Evolutionary conservation across 768 basidiomycete genomes (phyloP).

Genomic region (Suillus luteus): DNA sequence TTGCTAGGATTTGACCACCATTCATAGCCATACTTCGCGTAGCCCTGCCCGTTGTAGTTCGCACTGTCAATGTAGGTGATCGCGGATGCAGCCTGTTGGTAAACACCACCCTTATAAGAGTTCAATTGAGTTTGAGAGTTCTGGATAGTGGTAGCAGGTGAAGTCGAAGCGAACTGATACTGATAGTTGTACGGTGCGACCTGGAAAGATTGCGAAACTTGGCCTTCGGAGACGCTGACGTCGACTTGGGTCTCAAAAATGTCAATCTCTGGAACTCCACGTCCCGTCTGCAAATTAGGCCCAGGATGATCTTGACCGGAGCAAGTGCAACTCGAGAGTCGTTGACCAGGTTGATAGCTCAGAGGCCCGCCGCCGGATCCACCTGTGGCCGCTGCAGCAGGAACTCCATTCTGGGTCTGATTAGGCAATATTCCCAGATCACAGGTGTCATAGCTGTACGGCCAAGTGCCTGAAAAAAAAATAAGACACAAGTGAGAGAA

Average conservation of each 20-base stretch:
- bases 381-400: constrained; percentile 58
- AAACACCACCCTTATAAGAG: constrained; percentile 66
- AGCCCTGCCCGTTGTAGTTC: constrained; percentile 58
- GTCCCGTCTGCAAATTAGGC: constrained; percentile 60
- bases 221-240: constrained; percentile 47
- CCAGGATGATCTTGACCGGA: constrained; percentile 86
- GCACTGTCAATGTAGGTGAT: constrained; percentile 54
- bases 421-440: constrained; percentile 86
- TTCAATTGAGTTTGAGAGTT: constrained; percentile 59
- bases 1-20: constrained; percentile 75
- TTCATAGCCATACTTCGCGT: constrained; percentile 73
- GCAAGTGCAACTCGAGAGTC: constrained; percentile 87
- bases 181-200: constrained; percentile 75
- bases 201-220: constrained; percentile 83
- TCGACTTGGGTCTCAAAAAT: constrained; percentile 84
- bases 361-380: constrained; percentile 51
- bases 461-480: constrained; percentile 52
- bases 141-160: constrained; percentile 55
- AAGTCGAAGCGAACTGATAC: constrained; percentile 59
- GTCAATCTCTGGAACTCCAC: constrained; percentile 92
- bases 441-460: constrained; percentile 82
- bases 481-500: constrained; percentile 8
- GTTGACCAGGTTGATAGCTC: constrained; percentile 85
- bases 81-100: constrained; percentile 76
- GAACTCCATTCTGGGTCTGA: constrained; percentile 68